Percentiles rank a stretch among this genome's conserved stretches.
Evolutionary conservation across 1,139 yeast genomes (phyloP).

Genomic region (Candida sp.): DNA sequence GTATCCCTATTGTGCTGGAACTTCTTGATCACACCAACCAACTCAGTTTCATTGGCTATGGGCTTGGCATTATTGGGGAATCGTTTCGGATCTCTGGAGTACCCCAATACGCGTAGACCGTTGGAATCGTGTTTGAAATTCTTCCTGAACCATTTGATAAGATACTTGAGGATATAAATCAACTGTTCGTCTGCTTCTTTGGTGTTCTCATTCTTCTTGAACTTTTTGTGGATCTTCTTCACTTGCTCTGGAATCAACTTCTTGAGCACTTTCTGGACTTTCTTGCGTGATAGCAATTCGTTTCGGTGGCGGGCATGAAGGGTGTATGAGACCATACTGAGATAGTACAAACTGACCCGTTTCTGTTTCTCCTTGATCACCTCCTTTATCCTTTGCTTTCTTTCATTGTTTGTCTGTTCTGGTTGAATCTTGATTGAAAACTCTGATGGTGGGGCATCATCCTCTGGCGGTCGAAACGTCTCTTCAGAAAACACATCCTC

Average conservation of each 20-base stretch:
- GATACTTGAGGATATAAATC: conserved; percentile 36
- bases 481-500: conserved; percentile 21
- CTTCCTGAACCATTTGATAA: conserved; percentile 42
- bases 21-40: conserved; percentile 22
- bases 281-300: conserved; percentile 21
- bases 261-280: conserved; percentile 26
- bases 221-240: conserved; percentile 23
- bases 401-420: conserved; percentile 5
- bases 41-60: conserved; percentile 15
- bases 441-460: conserved; percentile 7
- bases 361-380: conserved; percentile 14
- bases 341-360: conserved; percentile 23
- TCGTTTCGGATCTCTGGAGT: conserved; percentile 20
- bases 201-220: conserved; percentile 12
- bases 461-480: not conserved
- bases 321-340: conserved; percentile 31
- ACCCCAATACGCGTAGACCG: conserved; percentile 40
- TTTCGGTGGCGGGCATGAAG: conserved; percentile 29
- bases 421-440: conserved; percentile 14
- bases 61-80: conserved; percentile 24
- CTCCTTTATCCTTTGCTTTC: conserved; percentile 11
- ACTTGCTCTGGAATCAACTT: conserved; percentile 29
- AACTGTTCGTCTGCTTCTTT: conserved; percentile 23
- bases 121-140: conserved; percentile 36
- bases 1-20: conserved; percentile 41